Evolutionary conservation across 106 monocot genomes (phyloP).

Genomic region (Platanthera guangdongensis): DNA sequence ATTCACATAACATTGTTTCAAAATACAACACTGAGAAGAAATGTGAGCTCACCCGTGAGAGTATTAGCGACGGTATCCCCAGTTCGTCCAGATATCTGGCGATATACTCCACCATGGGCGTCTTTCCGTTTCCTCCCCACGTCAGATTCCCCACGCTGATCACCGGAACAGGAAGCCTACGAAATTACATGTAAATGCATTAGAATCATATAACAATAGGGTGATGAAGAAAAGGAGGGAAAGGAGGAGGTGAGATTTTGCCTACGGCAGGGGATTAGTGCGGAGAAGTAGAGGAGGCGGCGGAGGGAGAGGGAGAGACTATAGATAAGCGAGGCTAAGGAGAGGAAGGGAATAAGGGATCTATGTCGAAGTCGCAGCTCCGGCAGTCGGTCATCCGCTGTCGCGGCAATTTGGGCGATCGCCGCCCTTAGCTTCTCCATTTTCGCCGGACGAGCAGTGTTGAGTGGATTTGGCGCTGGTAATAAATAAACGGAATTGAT

Average conservation of each 20-base stretch:
- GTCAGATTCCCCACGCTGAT: conserved; percentile 81
- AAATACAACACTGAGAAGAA: no score
- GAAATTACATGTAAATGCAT: neutral
- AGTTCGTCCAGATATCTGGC: conserved; percentile 29
- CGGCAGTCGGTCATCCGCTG: conserved; percentile 17
- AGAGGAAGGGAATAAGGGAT: conserved; percentile 50
- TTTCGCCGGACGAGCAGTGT: neutral
- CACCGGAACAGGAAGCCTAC: conserved; percentile 72
- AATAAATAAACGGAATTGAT: no score
- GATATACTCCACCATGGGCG: conserved; percentile 75
- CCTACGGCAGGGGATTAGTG: conserved; percentile 35
- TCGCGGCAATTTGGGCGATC: conserved; percentile 31
- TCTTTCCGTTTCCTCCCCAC: conserved; percentile 95
- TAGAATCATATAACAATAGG: neutral
- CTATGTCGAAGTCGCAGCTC: conserved; percentile 43
- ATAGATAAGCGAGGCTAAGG: conserved; percentile 43
- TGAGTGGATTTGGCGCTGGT: no score
- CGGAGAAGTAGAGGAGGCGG: conserved; percentile 27
- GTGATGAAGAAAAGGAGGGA: neutral
- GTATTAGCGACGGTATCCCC: conserved; percentile 53
- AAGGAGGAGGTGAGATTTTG: conserved; percentile 1
- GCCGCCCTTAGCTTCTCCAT: conserved; percentile 25
- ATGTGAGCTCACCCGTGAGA: conserved; percentile 39
- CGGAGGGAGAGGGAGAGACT: conserved; percentile 37
- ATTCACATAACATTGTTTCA: no score